Evolutionary conservation across 2,329 filamentous ascomycete species (phyloP), one percentile per base, ranked within the genome.

Genomic region (Xylariales sp.): DNA sequence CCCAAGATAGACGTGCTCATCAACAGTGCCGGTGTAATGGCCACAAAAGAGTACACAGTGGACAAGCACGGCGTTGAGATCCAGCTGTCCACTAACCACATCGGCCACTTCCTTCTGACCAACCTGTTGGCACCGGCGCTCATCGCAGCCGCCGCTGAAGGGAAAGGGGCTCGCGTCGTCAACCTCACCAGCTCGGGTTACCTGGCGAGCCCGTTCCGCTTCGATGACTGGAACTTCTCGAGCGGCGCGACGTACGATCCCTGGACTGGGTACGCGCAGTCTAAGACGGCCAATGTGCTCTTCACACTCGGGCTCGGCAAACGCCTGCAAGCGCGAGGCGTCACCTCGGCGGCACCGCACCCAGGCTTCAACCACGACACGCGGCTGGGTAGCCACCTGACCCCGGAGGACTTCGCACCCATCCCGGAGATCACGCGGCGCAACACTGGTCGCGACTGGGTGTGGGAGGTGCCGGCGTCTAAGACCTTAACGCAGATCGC

Each of bases 61-160:
- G 51, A 54, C 25, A 53, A 51, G 31, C 46, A 53, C 25, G 47
- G 48, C 2, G 52, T 63, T 16, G 63, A 67, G 37, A 47, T 51
- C 5, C 58, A 70, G 38, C 60, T 70, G 3, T 69, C 63, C 6
- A 61, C 63, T n/a, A 75, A 75, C 48, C 64, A 74, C 42, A 43
- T 75, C 11, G 66, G 67, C 0, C 66, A 73, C 21, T 72, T 72
- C 45, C 49, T 70, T 10, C 54, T 74, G 18, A 67, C 69, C 1
- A 63, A 66, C 25, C 55, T 72, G 14, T 59, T 74, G n/a, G 49
- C 69, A 29, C 61, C 66, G 0, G 61, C 61, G 20, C 42, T 74
- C 2, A 44, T 61, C 21, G 54, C 56, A 5, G 61, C 61, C 0
- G n/a, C n/a, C n/a, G n/a, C n/a, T n/a, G n/a, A n/a, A n/a, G 61